Percentiles rank a stretch among this genome's conserved stretches.
Conservation (phyloP, 1,284 basidiomycete species). For the Wallemia ichthyophaga region DNA sequence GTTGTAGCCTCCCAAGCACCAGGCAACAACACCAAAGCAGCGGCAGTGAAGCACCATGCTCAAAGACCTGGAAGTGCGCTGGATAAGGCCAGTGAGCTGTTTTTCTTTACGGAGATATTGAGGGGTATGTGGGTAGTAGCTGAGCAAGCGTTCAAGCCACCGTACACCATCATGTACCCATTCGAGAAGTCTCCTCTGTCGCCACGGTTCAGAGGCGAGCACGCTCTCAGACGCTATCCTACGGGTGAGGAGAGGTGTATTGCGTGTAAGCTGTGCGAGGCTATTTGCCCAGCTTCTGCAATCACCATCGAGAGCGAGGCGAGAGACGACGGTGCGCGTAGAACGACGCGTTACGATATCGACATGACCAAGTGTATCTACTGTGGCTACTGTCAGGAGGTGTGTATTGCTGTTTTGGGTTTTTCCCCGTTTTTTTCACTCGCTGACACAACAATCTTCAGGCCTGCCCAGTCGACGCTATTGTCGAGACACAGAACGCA, state of each 20-base stretch:
- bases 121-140: slow-evolving; percentile 98
- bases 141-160: slow-evolving; percentile 87
- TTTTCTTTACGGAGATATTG: slow-evolving; percentile 97
- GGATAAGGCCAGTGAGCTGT: slow-evolving; percentile 82
- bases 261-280: slow-evolving; percentile 98
- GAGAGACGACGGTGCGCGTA: slow-evolving; percentile 72
- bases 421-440: not conserved
- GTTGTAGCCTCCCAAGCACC: not conserved
- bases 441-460: slow-evolving; percentile 17
- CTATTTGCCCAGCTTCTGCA: slow-evolving; percentile 95
- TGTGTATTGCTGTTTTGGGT: not conserved
- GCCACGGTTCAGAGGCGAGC: slow-evolving; percentile 94
- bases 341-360: slow-evolving; percentile 95
- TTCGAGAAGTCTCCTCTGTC: slow-evolving; percentile 96
- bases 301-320: slow-evolving; percentile 98
- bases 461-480: slow-evolving; percentile 96
- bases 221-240: slow-evolving; percentile 89
- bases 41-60: slow-evolving; percentile 5
- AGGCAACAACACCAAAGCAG: not conserved
- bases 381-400: slow-evolving; percentile 51
- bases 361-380: slow-evolving; percentile 86
- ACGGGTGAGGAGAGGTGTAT: slow-evolving; percentile 86
- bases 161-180: slow-evolving; percentile 48
- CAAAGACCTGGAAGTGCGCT: slow-evolving; percentile 27
- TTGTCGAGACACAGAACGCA: slow-evolving; percentile 93